These are phyloP conservation scores for Beauveria rudraprayagi DNA, from an alignment of 2,329 filamentous ascomycete species.

Conservation along the genomic window DNA sequence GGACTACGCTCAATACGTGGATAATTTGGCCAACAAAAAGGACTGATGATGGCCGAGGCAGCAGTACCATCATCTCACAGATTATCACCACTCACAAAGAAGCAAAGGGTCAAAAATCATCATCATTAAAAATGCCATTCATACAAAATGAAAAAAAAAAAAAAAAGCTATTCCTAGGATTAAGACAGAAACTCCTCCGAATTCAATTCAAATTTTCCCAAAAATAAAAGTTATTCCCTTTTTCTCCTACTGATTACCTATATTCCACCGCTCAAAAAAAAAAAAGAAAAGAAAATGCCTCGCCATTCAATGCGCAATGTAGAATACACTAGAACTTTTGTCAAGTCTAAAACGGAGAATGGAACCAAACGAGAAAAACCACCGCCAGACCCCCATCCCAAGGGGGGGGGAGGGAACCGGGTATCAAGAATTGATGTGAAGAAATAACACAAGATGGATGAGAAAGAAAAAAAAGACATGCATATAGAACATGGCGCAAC, in stretches of 20 bases:
- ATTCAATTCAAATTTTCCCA: neutral
- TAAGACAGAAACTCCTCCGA: neutral
- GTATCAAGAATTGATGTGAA: conserved; percentile 1
- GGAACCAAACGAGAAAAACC: neutral
- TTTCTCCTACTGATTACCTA: neutral
- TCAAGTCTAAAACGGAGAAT: neutral
- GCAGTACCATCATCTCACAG: no score
- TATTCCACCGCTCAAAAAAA: neutral
- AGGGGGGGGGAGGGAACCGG: no score
- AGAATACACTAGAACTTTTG: neutral
- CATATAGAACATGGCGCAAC: neutral
- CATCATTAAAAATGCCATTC: neutral
- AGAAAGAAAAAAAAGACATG: neutral
- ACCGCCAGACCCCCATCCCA: neutral
- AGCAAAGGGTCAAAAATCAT: neutral
- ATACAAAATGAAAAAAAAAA: neutral
- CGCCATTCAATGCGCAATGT: neutral
- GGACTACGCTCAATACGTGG: no score
- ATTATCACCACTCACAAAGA: no score
- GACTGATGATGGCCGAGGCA: no score
- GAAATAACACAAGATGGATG: neutral
- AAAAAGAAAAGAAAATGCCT: neutral
- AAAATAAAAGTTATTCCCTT: neutral
- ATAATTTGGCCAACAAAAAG: no score
- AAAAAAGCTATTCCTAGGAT: neutral